Conservation (phyloP, 2,329 filamentous ascomycete species). For the Cytospora mali region DNA sequence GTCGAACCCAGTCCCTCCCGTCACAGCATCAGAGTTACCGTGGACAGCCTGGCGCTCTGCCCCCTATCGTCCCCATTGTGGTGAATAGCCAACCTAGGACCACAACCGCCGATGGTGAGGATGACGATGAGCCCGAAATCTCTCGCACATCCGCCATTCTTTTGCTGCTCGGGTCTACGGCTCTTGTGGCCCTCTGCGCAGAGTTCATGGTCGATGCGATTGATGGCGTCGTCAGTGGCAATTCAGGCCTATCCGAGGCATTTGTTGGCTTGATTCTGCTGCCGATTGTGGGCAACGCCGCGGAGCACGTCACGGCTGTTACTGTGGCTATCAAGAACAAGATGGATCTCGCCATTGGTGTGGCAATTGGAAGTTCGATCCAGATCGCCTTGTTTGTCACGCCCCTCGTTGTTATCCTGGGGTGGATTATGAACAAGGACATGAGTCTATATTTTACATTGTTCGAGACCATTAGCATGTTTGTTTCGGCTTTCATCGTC, state of each 20-base stretch:
- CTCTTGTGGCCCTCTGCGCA: conserved; percentile 67
- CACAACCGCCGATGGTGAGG: conserved; percentile 31
- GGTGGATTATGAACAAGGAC: conserved; percentile 67
- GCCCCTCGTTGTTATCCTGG: conserved; percentile 69
- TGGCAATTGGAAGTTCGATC: conserved; percentile 70
- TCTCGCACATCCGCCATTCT: conserved; percentile 60
- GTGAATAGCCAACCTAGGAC: conserved; percentile 34
- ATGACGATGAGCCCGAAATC: conserved; percentile 36
- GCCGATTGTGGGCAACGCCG: conserved; percentile 73
- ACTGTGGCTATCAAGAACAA: conserved; percentile 74
- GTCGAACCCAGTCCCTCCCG: conserved; percentile 60
- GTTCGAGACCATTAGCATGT: conserved; percentile 86
- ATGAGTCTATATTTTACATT: conserved; percentile 84
- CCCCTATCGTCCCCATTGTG: conserved; percentile 38
- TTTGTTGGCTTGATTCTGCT: conserved; percentile 74
- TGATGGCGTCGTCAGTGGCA: conserved; percentile 59
- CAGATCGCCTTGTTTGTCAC: conserved; percentile 74
- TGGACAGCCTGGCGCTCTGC: conserved; percentile 32
- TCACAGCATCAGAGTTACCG: conserved; percentile 30
- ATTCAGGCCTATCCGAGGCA: conserved; percentile 58
- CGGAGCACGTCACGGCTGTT: conserved; percentile 72
- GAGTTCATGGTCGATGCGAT: conserved; percentile 73
- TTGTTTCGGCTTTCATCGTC: conserved; percentile 81
- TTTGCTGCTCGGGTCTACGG: conserved; percentile 65
- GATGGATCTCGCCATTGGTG: conserved; percentile 74